Conservation (phyloP, 2,329 filamentous ascomycete species). For the Scleromitrula shiraiana region DNA sequence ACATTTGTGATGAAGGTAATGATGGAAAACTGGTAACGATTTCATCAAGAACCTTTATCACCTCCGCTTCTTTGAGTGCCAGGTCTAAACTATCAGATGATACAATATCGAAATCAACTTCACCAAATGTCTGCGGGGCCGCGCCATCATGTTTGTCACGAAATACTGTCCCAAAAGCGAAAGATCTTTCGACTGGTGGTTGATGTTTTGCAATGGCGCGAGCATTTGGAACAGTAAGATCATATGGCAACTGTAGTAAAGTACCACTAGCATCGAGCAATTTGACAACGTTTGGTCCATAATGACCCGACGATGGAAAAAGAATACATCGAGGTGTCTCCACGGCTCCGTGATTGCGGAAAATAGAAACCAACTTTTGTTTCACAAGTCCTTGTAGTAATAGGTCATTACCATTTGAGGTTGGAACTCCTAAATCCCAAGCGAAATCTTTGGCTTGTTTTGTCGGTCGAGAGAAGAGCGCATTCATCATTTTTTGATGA, state of each 20-base stretch:
- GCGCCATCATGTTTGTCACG: slow-evolving; percentile 71
- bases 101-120: slow-evolving; percentile 96
- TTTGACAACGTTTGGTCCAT: slow-evolving; percentile 65
- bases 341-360: slow-evolving; percentile 81
- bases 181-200: slow-evolving; percentile 63
- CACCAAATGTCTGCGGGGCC: slow-evolving; percentile 73
- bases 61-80: slow-evolving; percentile 84
- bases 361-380: slow-evolving; percentile 66
- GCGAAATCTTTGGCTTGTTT: slow-evolving; percentile 75
- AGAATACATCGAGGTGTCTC: slow-evolving; percentile 67
- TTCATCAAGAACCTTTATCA: slow-evolving; percentile 90
- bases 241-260: slow-evolving; percentile 89
- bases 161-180: slow-evolving; percentile 82
- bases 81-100: slow-evolving; percentile 73
- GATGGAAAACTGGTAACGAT: slow-evolving; percentile 75
- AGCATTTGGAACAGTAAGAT: slow-evolving; percentile 83
- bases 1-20: slow-evolving; percentile 64
- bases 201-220: slow-evolving; percentile 71
- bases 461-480: slow-evolving; percentile 64
- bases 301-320: slow-evolving; percentile 76
- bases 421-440: slow-evolving; percentile 61
- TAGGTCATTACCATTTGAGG: slow-evolving; percentile 49
- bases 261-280: slow-evolving; percentile 77
- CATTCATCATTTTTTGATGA: slow-evolving; percentile 82
- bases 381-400: slow-evolving; percentile 68